Percentiles rank a stretch among this genome's conserved stretches.
Evolutionary conservation across 306 rosid species (phyloP).

Genomic region (Fagus crenata): DNA sequence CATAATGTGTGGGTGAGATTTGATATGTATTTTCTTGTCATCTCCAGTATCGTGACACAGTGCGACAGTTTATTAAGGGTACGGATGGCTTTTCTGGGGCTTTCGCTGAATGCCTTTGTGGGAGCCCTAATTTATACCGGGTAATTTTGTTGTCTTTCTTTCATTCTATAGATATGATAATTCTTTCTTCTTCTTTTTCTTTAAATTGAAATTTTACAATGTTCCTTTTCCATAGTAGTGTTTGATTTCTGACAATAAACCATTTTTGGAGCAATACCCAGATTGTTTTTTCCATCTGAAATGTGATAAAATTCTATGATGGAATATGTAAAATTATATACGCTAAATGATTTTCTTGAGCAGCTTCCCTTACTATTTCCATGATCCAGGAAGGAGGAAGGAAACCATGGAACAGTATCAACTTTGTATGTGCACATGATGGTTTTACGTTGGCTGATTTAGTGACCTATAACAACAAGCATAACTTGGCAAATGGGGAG

Average conservation of each 20-base stretch:
- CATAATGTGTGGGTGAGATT: neutral
- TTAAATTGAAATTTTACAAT: neutral
- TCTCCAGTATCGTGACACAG: slow-evolving; percentile 84
- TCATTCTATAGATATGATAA: neutral
- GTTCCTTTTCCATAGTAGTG: neutral
- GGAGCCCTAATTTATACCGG: slow-evolving; percentile 95
- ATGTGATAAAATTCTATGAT: neutral
- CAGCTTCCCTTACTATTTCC: slow-evolving; percentile 26
- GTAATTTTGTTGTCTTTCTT: slow-evolving; percentile 39
- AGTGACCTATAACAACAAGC: slow-evolving; percentile 83
- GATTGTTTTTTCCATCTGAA: neutral
- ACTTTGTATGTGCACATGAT: slow-evolving; percentile 90
- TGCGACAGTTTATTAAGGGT: slow-evolving; percentile 92
- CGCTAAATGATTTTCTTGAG: slow-evolving; percentile 22
- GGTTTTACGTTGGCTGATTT: slow-evolving; percentile 94
- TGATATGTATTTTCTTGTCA: slow-evolving; percentile 28
- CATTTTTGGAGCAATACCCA: neutral
- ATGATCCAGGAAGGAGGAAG: slow-evolving; percentile 80
- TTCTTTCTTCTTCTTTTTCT: neutral
- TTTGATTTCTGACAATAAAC: neutral
- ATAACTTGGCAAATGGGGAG: slow-evolving; percentile 86
- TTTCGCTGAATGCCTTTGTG: slow-evolving; percentile 91
- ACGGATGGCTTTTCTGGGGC: slow-evolving; percentile 93
- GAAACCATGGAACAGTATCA: slow-evolving; percentile 88
- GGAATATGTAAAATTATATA: slow-evolving; percentile 5